Conservation (phyloP, 2,329 filamentous ascomycete genomes). For the Fusarium buharicum region DNA sequence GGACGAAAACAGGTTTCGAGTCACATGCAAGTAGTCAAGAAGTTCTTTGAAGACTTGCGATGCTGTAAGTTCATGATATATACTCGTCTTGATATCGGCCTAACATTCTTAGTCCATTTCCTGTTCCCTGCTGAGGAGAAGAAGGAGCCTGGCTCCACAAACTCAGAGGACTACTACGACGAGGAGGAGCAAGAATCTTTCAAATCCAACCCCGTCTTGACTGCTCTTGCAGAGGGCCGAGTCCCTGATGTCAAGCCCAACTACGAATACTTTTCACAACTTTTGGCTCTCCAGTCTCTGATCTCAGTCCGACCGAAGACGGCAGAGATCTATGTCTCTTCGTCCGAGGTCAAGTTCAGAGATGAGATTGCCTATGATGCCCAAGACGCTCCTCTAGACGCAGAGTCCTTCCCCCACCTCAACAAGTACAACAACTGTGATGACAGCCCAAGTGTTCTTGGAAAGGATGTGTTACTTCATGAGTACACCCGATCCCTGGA, state of each 20-base stretch:
- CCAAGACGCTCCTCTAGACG: constrained; percentile 57
- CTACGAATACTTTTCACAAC: constrained; percentile 69
- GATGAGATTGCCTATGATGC: constrained; percentile 59
- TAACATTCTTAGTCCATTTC: constrained; percentile 62
- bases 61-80: constrained; percentile 64
- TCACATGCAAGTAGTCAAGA: constrained; percentile 77
- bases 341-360: constrained; percentile 61
- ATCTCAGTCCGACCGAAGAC: constrained; percentile 67
- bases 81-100: background rate
- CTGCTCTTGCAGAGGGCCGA: constrained; percentile 66
- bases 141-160: constrained; percentile 69
- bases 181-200: constrained; percentile 63
- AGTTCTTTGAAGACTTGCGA: constrained; percentile 70
- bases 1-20: constrained; percentile 74
- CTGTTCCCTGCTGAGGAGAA: constrained; percentile 68
- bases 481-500: constrained; percentile 67
- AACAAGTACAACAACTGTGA: constrained; percentile 64
- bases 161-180: constrained; percentile 64
- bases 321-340: constrained; percentile 69
- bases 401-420: constrained; percentile 65
- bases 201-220: constrained; percentile 72
- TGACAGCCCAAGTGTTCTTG: constrained; percentile 60
- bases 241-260: constrained; percentile 69
- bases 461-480: constrained; percentile 65
- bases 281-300: constrained; percentile 63